Base-by-base conservation (phyloP, 257 asterid species). In the Scutellaria galericulata region DNA sequence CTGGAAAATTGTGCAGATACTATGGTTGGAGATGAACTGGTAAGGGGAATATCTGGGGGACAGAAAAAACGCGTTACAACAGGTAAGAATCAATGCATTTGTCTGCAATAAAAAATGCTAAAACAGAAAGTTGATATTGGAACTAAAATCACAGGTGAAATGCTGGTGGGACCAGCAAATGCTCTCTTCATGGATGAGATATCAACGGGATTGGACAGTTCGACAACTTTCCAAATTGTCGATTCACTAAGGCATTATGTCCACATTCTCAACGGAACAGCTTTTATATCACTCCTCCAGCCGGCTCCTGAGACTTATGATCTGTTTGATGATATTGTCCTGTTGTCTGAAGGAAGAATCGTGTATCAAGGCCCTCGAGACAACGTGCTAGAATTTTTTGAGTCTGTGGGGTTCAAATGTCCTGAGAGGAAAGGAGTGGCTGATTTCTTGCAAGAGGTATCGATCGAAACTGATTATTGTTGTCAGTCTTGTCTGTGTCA, bases 171-270 rank as follows among this genome's bases (percentile, higher is more conserved):
- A 50, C 89, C 89, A 1, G 57, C 87, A 0, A 84, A 79, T 24
- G 87, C 83, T n/a, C 70, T 86, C 41, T 84, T 86, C 77, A 86
- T 86, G 89, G 91, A 86, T 57, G 91, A 86, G 78, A 84, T 86
- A 66, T 86, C 91, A 4, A 84, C 86, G 9, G 89, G 89, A 7
- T 60, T 86, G 81, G 91, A 86, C 66, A 83, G 86, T 56, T 86
- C 91, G 0, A 86, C 91, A 0, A 84, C 91, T 2, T 83, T 64
- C 63, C 82, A 83, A 53, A 72, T 86, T 5, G 70, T 84, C 70
- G 81, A 78, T 10, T 80, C 87, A 7, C 12, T 86, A 4, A 84
- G 76, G 51, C 86, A 84, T 4, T 66, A 54, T 70, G 80, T 82
- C 13, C 87, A 84, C 71, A 86, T 84, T 65, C 83, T 86, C 69